phyloP scores from a whole-genome alignment of 2,329 filamentous ascomycete species.

The Coniella lustricola region DNA sequence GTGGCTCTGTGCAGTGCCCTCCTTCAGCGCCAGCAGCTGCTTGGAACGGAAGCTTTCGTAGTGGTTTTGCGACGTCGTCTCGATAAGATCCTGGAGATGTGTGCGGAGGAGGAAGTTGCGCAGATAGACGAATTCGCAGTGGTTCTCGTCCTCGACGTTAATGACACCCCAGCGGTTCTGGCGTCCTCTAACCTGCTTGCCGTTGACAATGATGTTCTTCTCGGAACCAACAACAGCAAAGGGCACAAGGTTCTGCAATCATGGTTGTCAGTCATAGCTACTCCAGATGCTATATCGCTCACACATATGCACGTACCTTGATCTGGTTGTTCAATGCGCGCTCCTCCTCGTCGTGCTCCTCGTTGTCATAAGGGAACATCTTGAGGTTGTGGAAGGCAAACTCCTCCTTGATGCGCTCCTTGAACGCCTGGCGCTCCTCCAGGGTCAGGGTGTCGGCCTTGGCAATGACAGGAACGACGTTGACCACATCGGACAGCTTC shows the following conservation, averaged over 20 bases:
- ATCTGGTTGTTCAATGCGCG: constrained; percentile 88
- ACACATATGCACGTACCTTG: constrained; percentile 57
- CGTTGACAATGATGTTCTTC: constrained; percentile 94
- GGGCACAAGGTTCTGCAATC: constrained; percentile 72
- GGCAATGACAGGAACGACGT: constrained; percentile 96
- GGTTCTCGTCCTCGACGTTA: constrained; percentile 98
- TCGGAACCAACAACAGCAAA: constrained; percentile 98
- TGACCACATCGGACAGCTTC: constrained; percentile 99
- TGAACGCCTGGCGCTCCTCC: constrained; percentile 93
- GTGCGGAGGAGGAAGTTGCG: constrained; percentile 98
- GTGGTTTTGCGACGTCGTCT: constrained; percentile 99
- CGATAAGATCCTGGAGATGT: constrained; percentile 96
- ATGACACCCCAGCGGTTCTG: constrained; percentile 99
- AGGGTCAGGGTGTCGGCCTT: constrained; percentile 95
- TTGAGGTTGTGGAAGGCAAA: constrained; percentile 99
- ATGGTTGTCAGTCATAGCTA: constrained; percentile 26
- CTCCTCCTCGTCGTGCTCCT: constrained; percentile 97
- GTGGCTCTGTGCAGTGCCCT: constrained; percentile 81
- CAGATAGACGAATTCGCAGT: constrained; percentile 99
- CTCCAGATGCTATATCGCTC: background rate
- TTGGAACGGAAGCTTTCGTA: constrained; percentile 99
- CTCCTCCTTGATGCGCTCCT: constrained; percentile 99
- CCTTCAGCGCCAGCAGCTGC: constrained; percentile 95
- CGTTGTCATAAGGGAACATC: constrained; percentile 99
- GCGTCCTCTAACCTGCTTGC: constrained; percentile 93